Evolutionary conservation across 371 early-diverging fungal genomes (phyloP), one percentile per base, ranked within the genome.

Genomic region (Mucor ambiguus): DNA sequence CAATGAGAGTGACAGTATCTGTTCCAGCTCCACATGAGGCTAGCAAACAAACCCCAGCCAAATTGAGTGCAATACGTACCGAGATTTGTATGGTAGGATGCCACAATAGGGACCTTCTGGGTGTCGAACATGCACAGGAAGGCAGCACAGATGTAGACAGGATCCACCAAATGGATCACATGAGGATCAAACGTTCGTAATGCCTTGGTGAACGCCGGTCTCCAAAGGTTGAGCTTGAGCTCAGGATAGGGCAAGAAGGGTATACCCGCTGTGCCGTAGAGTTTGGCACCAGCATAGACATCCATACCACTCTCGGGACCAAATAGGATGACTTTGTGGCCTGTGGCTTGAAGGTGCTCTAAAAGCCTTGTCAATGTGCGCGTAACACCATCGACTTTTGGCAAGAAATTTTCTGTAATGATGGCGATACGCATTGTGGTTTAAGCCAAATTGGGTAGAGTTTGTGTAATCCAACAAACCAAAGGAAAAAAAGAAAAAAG

Each of bases 371-470:
- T 72, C 22, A 81, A 56, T 35, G 84, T 83, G 20, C 81, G 71
- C 22, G 84, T 83, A 12, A 81, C 84, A 10, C 84, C 84, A 61
- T 83, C 84, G 16, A 83, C 78, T 69, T 83, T 83, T 24, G 84
- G 84, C 30, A 81, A 60, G 35, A 79, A 83, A 55, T 83, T 80
- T 35, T 83, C 81, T 2, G 84, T 83, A 49, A 80, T 71, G 29
- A 83, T 76, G 37, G 81, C 81, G 55, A 83, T 75, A n/a, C 74
- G 71, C 84, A 83, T 81, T 38, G 20, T 24, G 49, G 5, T 26
- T 49, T 49, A 26, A 24, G 24, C 49, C 49, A 49, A 44, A 49
- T 49, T 26, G 22, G 24, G 49, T 11, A 49, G 22, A 12, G 49
- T 26, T 26, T 49, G 49, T 49, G 49, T 49, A 49, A 49, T 49